Base-by-base conservation (phyloP, 2,329 filamentous ascomycete genomes). In the Cladosporium sp. region DNA sequence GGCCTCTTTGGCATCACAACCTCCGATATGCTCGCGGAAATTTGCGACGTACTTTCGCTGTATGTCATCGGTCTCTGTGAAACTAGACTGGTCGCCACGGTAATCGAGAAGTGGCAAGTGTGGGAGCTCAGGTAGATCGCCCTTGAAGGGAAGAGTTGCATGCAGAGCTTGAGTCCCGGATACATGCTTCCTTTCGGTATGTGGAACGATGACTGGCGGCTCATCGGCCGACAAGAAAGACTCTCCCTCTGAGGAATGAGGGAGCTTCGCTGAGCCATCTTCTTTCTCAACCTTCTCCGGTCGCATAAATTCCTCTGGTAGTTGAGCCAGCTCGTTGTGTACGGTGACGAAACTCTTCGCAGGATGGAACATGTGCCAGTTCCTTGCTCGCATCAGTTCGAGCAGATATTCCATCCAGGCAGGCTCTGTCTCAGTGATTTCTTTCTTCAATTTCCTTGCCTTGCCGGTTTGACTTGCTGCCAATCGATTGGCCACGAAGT, bases 351-450 rank as follows among this genome's bases (percentile, higher is more conserved):
- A 80, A 77, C 85, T 68, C 2, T 71, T 71, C 44, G 88, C 86
- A 0, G 94, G 94, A 74, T 97, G 97, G 0, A 96, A 78, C 63
- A 92, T 88, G 71, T 86, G 88, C 78, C 96, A 97, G 14, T 91
- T 92, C 32, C 91, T 86, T 3, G 88, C 86, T 14, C 90, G 87
- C 69, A 91, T 90, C 18, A 97, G 84, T 74, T 92, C 89, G 44
- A 95, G 82, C 65, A 91, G 82, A 70, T 92, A 89, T 77, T 96
- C 91, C 65, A 92, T 83, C 89, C 92, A 95, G 0, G 90, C 84
- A 0, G 92, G 92, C 61, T 89, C 87, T 12, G 82, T 85, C 69
- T 88, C 88, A 59, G 88, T 87, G n/a, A 93, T 83, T 12, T 84
- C 69, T 74, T 91, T 92, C 34, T 58, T 57, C 51, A 30, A 18